These are phyloP conservation scores for Coffea humblotiana DNA, from an alignment of 305 asterid genomes.

Conservation along the genomic window DNA sequence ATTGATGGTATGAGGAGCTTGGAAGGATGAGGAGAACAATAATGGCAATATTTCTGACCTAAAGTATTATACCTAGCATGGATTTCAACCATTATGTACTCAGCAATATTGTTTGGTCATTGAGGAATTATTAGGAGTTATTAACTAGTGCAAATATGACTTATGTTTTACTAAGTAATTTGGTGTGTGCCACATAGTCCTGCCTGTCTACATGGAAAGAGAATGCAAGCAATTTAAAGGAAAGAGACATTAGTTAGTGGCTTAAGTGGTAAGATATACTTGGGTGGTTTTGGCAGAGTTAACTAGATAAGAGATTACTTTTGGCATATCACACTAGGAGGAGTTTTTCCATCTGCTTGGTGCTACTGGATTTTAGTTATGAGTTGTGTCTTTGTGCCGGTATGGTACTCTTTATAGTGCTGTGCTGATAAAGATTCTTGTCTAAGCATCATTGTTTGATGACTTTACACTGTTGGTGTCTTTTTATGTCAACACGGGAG, in stretches of 20 bases:
- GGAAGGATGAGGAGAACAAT: not conserved
- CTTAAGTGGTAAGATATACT: not conserved
- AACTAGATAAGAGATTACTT: not conserved
- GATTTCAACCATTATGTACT: not conserved
- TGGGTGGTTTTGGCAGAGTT: not conserved
- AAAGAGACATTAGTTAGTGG: not conserved
- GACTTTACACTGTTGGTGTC: not conserved
- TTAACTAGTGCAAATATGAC: not conserved
- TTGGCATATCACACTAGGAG: not conserved
- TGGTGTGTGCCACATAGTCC: not conserved
- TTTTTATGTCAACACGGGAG: not conserved
- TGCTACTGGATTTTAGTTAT: not conserved
- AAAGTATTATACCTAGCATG: not conserved
- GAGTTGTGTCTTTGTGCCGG: not conserved
- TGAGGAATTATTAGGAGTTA: not conserved
- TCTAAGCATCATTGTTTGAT: not conserved
- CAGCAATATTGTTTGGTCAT: not conserved
- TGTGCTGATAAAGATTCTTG: not conserved
- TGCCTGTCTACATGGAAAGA: not conserved
- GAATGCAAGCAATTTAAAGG: not conserved
- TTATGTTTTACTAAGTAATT: not conserved
- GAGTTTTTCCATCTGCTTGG: not conserved
- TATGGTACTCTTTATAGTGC: not conserved
- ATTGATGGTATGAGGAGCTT: not conserved
- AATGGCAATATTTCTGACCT: not conserved